Percentiles rank a stretch among this genome's conserved stretches.
Evolutionary conservation across 23 red algal species (phyloP).

Genomic region (Chondrus crispus): DNA sequence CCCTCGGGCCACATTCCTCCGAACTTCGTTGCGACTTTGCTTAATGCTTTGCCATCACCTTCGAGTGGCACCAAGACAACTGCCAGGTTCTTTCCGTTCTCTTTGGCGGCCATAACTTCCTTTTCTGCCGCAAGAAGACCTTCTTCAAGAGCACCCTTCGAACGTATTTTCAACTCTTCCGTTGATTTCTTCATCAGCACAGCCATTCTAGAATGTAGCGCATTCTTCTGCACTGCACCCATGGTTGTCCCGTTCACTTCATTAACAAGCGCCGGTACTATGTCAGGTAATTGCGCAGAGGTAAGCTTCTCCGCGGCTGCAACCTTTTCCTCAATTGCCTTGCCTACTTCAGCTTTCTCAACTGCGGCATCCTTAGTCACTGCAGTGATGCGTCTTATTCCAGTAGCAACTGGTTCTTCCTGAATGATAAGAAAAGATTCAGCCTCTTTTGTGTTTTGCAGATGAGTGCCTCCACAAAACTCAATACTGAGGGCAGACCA

Average conservation of each 20-base stretch:
- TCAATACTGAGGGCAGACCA: conserved; percentile 79
- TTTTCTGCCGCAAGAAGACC: conserved; percentile 54
- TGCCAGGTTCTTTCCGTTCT: conserved; percentile 36
- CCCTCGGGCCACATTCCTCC: conserved; percentile 25
- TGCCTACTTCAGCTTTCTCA: conserved; percentile 33
- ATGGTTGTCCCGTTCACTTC: conserved; percentile 47
- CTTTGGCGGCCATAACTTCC: conserved; percentile 37
- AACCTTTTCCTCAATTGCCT: conserved; percentile 32
- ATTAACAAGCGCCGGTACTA: conserved; percentile 43
- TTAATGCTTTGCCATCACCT: conserved; percentile 73
- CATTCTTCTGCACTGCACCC: conserved; percentile 32
- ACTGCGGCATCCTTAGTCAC: conserved; percentile 74
- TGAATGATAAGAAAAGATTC: conserved; percentile 77
- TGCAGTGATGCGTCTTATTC: conserved; percentile 84
- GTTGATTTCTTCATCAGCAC: conserved; percentile 53
- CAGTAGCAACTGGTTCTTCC: conserved; percentile 78
- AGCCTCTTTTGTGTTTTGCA: conserved; percentile 85
- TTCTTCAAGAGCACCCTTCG: conserved; percentile 60
- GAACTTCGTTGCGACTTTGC: conserved; percentile 61
- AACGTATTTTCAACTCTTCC: conserved; percentile 50
- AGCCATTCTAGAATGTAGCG: conserved; percentile 30
- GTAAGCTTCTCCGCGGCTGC: conserved; percentile 15
- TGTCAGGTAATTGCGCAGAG: conserved; percentile 10
- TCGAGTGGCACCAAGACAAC: conserved; percentile 62
- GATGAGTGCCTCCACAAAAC: conserved; percentile 96